Conservation (phyloP, 2,329 filamentous ascomycete species). For the Anisogramma anomala region DNA sequence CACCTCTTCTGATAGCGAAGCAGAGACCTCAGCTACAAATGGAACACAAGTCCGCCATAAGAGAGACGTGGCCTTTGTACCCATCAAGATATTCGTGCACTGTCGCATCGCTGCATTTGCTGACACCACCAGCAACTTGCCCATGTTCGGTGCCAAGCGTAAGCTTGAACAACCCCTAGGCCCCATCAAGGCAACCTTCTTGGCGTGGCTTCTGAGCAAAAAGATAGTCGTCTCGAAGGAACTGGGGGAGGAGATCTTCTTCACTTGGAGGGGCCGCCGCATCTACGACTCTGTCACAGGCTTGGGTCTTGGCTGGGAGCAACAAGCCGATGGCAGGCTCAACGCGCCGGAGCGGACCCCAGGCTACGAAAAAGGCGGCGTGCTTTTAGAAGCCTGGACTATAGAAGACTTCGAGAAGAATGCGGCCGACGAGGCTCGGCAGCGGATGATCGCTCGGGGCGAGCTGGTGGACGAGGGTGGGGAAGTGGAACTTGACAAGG, state of each 20-base stretch:
- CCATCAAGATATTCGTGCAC: slow-evolving; percentile 52
- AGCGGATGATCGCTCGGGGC: slow-evolving; percentile 31
- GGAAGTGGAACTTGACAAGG: slow-evolving; percentile 13
- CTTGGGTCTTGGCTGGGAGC: slow-evolving; percentile 50
- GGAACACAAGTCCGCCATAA: neutral
- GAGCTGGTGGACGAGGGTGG: slow-evolving; percentile 27
- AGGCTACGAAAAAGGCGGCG: slow-evolving; percentile 38
- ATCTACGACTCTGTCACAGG: slow-evolving; percentile 70
- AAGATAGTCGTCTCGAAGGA: slow-evolving; percentile 6
- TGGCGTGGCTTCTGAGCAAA: neutral
- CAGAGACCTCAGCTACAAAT: neutral
- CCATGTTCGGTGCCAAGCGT: slow-evolving; percentile 11
- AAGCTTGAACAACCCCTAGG: slow-evolving; percentile 8
- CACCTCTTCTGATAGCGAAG: slow-evolving; percentile 14
- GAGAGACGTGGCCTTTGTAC: neutral
- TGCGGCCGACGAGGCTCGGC: slow-evolving; percentile 36
- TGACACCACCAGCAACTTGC: neutral
- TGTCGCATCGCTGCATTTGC: slow-evolving; percentile 46
- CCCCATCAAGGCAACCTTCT: slow-evolving; percentile 2
- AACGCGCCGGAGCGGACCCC: slow-evolving; percentile 22
- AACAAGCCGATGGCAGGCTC: slow-evolving; percentile 32
- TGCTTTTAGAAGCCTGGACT: slow-evolving; percentile 73
- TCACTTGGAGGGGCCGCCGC: slow-evolving; percentile 66
- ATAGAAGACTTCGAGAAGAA: slow-evolving; percentile 44
- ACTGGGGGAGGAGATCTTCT: slow-evolving; percentile 47